phyloP scores from a whole-genome alignment of 176 grass and related monocot species.

The Paspalum vaginatum region DNA sequence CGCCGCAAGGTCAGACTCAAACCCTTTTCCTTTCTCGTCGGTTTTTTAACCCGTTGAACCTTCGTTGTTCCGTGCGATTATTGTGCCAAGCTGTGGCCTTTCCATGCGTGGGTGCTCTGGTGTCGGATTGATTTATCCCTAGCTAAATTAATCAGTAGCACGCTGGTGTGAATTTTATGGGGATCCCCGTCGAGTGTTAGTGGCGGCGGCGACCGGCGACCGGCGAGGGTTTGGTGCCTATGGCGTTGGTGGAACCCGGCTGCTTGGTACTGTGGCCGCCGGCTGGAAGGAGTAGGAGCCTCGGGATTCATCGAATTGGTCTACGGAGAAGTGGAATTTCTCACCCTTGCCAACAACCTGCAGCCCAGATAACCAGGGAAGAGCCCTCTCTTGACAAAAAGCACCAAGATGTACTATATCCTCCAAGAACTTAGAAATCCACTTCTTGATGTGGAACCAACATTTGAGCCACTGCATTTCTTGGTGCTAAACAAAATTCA shows the following conservation, averaged over 20 bases:
- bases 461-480: neutral
- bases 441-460: too few species aligned
- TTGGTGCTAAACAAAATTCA: neutral
- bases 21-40: neutral
- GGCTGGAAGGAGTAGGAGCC: neutral
- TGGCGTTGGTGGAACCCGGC: neutral
- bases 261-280: neutral
- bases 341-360: too few species aligned
- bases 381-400: too few species aligned
- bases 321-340: neutral
- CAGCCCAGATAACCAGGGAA: too few species aligned
- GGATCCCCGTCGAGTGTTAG: neutral
- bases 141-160: neutral
- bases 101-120: neutral
- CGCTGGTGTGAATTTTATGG: neutral
- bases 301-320: slow-evolving; percentile 15
- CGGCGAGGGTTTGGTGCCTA: slow-evolving; percentile 5
- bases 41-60: neutral
- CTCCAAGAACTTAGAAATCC: too few species aligned
- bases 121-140: too few species aligned
- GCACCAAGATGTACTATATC: too few species aligned
- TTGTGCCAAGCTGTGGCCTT: neutral
- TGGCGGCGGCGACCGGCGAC: neutral
- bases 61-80: neutral
- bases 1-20: slow-evolving; percentile 35